Conservation (phyloP, 768 basidiomycete species). For the Lactifluus hygrophoroides region DNA sequence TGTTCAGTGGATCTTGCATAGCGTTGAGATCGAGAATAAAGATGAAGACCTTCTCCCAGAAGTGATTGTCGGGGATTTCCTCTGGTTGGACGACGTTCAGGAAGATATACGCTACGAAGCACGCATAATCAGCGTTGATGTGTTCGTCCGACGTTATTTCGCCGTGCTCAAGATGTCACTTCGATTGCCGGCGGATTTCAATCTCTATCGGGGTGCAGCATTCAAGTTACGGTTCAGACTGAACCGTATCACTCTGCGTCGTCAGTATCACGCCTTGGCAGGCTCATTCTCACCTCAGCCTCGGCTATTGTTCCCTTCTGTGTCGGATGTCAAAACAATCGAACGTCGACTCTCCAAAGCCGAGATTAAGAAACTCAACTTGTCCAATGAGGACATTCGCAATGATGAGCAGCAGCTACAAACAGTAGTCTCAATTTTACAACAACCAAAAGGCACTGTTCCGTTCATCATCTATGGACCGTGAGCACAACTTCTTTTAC, state of each 20-base stretch:
- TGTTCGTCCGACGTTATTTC: not conserved
- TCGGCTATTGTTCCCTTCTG: slow-evolving; percentile 43
- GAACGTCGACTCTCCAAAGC: slow-evolving; percentile 11
- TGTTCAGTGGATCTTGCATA: not conserved
- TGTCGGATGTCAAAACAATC: slow-evolving; percentile 24
- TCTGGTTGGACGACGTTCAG: slow-evolving; percentile 10
- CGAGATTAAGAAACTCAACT: slow-evolving; percentile 1
- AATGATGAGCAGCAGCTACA: slow-evolving; percentile 40
- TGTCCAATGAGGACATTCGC: slow-evolving; percentile 35
- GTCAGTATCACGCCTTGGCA: slow-evolving; percentile 53
- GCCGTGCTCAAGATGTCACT: slow-evolving; percentile 41
- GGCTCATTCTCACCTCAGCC: slow-evolving; percentile 33
- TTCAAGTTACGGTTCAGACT: slow-evolving; percentile 46
- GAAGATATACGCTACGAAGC: slow-evolving; percentile 7
- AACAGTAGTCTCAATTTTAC: slow-evolving; percentile 38
- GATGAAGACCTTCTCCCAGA: slow-evolving; percentile 15
- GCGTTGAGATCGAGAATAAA: slow-evolving; percentile 6
- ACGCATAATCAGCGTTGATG: not conserved
- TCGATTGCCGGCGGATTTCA: slow-evolving; percentile 35
- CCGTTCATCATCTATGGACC: slow-evolving; percentile 59
- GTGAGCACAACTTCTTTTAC: slow-evolving; percentile 29
- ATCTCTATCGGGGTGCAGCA: slow-evolving; percentile 27
- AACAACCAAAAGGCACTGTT: slow-evolving; percentile 35
- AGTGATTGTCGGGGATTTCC: slow-evolving; percentile 4
- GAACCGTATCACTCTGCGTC: slow-evolving; percentile 45